Percentiles rank a stretch among this genome's conserved stretches.
Conservation (phyloP, 371 early-diverging fungal genomes). For the Actinomucor elegans region DNA sequence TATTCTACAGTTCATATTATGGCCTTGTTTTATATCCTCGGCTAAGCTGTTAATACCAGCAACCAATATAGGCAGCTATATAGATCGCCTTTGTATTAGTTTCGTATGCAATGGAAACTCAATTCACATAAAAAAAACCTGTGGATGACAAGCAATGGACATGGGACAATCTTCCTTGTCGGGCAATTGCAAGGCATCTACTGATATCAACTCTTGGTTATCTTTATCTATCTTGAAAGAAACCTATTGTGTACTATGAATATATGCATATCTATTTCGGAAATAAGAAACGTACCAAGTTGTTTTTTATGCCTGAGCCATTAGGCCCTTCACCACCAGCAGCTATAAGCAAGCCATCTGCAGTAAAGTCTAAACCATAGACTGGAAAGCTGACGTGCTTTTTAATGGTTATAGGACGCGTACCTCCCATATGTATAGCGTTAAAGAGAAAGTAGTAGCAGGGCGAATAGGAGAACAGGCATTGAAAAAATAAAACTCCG, state of each 20-base stretch:
- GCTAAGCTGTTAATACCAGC: slow-evolving; percentile 58
- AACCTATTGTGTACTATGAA: too few species aligned
- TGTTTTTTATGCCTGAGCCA: slow-evolving; percentile 62
- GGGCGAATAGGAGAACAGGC: too few species aligned
- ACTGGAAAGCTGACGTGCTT: slow-evolving; percentile 44
- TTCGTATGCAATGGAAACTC: too few species aligned
- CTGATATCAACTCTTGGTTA: neutral
- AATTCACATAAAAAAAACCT: too few species aligned
- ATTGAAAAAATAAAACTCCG: too few species aligned
- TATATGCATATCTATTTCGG: neutral
- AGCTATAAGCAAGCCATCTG: slow-evolving; percentile 50
- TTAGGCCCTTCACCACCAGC: slow-evolving; percentile 69
- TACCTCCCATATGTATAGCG: neutral
- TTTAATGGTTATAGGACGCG: slow-evolving; percentile 8
- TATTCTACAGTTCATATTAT: slow-evolving; percentile 54
- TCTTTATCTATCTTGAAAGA: slow-evolving; percentile 14
- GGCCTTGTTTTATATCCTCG: slow-evolving; percentile 46
- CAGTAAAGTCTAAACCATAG: slow-evolving; percentile 56
- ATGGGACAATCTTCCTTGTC: slow-evolving; percentile 67
- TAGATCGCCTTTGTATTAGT: too few species aligned
- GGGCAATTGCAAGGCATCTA: slow-evolving; percentile 16
- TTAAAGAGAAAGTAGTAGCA: too few species aligned
- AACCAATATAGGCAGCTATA: slow-evolving; percentile 31
- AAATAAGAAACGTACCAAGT: slow-evolving; percentile 45
- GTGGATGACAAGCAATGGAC: slow-evolving; percentile 63